Evolutionary conservation across 2,329 filamentous ascomycete genomes (phyloP), one percentile per base, ranked within the genome.

Genomic region (Colletotrichum musicola): DNA sequence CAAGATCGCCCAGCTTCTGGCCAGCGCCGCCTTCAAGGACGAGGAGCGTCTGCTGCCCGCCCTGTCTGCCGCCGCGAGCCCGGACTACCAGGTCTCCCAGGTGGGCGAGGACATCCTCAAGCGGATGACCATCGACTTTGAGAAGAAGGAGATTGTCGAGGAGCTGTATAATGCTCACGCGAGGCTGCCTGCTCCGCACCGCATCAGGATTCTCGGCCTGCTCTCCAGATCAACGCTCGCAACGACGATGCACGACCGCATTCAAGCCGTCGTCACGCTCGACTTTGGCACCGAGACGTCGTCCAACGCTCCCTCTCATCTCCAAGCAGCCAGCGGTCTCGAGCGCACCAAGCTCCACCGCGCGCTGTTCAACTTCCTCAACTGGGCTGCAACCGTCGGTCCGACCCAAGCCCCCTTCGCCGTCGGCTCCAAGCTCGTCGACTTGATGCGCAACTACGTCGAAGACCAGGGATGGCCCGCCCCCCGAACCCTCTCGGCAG

Each of bases 41-140:
- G 81, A 89, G 1, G 93, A 98, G 75, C 90, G 94, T 38, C 94
- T 98, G 73, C 79, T 98, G 13, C 92, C 95, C 0, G 92, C 94
- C 0, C 81, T 98, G 1, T 94, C 93, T 76, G 94, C 95, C 5
- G 91, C 94, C 27, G 91, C 94, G 0, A 95, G 95, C 79, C 83
- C 90, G 1, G 96, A 98, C 72, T 93, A 91, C 42, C 88, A 92
- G 9, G 90, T 98, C 44, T 90, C 93, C 12, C 89, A 92, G n/a
- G 83, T 93, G n/a, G 95, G 93, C 0, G 94, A 98, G 64, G 94
- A 97, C 74, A 88, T 97, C 56, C 80, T 98, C 72, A 99, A 98
- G 80, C 87, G 95, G 72, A 92, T 89, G 35, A 86, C 89, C 1
- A 87, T 93, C 9, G 89, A 92, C 9, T 82, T 98, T 27, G 95